Base-by-base conservation (phyloP, 331 rosid species). In the Stylosanthes scabra region DNA sequence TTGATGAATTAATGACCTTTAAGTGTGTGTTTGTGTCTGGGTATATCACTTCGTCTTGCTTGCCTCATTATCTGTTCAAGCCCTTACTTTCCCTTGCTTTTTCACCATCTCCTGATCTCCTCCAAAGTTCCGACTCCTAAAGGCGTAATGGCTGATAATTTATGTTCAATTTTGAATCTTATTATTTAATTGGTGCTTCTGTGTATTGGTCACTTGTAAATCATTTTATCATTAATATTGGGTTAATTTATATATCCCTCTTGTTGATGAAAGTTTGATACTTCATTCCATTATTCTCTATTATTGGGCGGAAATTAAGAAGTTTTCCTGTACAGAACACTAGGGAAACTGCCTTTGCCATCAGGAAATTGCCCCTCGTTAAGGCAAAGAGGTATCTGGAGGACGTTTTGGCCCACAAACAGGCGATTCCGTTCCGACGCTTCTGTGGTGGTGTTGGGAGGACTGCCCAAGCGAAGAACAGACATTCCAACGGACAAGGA, bases 391-490 rank as follows among this genome's bases (percentile, higher is more conserved):
- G 92, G 47, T 95, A 95, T 62, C 66, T 95, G 78, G 99, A 95
- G 83, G 99, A 95, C 79, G 99, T 95, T 42, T 76, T 90, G 5
- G 99, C 80, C 9, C 99, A 95, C 89, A 95, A 95, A 70, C 99
- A 95, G 37, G 97, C 99, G 67, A 95, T 95, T 57, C 97, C 99
- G 12, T 95, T 95, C 83, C 76, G 97, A 54, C 88, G 99, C 16
- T 95, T 95, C 67, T 95, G 99, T 16, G 40, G 97, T 66, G 99
- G 99, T 55, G 99, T 95, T 70, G 99, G 99, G 2, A 88, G 97
- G 74, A 91, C 99, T 8, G 99, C 97, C 16, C 99, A 94, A 72
- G 97, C 99, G 3, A 94, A 91, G 85, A 94, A 73, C 46, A 90
- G 97, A 75, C 97, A 94, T 74, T 91, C 97, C 37, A 91, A 94